Evolutionary conservation across 202 grass and related monocot genomes (phyloP).

Genomic region (Setaria italica): DNA sequence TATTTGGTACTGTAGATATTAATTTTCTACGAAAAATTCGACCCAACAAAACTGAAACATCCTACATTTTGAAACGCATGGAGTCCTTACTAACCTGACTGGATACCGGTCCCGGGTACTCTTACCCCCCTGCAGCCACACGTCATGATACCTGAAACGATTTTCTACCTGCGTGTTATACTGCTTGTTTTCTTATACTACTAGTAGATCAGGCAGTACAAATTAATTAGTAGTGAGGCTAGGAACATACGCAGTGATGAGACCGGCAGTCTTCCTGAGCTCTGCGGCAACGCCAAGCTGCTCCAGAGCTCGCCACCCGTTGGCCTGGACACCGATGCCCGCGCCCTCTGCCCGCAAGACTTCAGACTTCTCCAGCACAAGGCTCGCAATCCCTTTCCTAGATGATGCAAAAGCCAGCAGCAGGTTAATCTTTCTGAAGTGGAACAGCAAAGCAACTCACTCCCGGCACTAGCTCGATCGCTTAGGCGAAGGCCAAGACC

Average conservation of each 20-base stretch:
- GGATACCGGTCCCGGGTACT: neutral
- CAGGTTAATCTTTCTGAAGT: neutral
- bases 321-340: slow-evolving; percentile 51
- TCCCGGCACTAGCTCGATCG: too few species aligned
- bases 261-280: slow-evolving; percentile 25
- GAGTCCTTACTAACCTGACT: neutral
- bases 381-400: slow-evolving; percentile 63
- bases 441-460: too few species aligned
- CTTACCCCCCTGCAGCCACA: slow-evolving; percentile 9
- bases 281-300: slow-evolving; percentile 42
- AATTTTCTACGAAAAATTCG: too few species aligned
- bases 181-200: neutral
- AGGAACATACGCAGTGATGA: slow-evolving; percentile 29
- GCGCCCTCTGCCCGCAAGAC: slow-evolving; percentile 47
- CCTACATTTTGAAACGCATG: neutral
- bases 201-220: neutral
- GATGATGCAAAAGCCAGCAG: neutral
- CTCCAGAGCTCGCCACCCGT: slow-evolving; percentile 67
- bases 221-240: neutral
- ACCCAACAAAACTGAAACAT: neutral
- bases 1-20: too few species aligned
- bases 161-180: neutral
- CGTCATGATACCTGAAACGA: slow-evolving; percentile 16
- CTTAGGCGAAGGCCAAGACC: too few species aligned
- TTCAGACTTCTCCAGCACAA: slow-evolving; percentile 59